Conservation (phyloP, 2,329 filamentous ascomycete species). For the Hypoxylon sp. region DNA sequence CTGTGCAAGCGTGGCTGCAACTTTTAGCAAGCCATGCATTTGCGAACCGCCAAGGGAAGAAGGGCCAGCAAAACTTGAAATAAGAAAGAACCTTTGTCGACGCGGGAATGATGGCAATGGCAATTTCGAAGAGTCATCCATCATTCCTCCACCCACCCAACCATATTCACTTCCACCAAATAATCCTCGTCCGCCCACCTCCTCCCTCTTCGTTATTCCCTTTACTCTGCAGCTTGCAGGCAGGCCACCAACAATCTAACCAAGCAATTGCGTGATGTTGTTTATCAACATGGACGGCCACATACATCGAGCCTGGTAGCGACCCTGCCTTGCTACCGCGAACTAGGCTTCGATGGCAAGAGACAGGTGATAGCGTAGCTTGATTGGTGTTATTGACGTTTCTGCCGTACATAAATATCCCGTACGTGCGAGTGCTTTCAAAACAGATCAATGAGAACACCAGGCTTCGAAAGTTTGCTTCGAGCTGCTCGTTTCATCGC, state of each 20-base stretch:
- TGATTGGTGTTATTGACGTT: constrained; percentile 6
- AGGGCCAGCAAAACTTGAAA: constrained; percentile 35
- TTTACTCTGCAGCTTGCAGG: constrained; percentile 23
- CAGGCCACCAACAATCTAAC: constrained; percentile 13
- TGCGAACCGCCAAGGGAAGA: constrained; percentile 27
- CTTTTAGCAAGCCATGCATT: constrained; percentile 31
- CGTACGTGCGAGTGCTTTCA: constrained; percentile 21
- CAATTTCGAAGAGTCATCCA: constrained; percentile 40
- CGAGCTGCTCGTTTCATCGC: constrained; percentile 26
- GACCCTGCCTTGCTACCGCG: constrained; percentile 4
- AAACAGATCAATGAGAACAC: constrained; percentile 1
- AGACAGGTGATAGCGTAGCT: constrained; percentile 16
- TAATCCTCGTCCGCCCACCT: constrained; percentile 11
- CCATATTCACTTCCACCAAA: constrained; percentile 6
- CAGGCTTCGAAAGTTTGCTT: constrained; percentile 35
- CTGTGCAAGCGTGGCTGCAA: constrained; percentile 33
- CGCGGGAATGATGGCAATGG: constrained; percentile 29
- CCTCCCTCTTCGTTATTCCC: constrained; percentile 7
- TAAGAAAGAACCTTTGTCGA: constrained; percentile 24
- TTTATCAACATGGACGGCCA: constrained; percentile 30
- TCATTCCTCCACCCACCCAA: constrained; percentile 16
- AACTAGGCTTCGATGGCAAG: constrained; percentile 16
- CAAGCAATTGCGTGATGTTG: constrained; percentile 25
- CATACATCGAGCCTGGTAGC: constrained; percentile 26
- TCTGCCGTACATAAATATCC: constrained; percentile 13